phyloP scores from a whole-genome alignment of 1,284 basidiomycete genomes.

The Puccinia polysora region DNA sequence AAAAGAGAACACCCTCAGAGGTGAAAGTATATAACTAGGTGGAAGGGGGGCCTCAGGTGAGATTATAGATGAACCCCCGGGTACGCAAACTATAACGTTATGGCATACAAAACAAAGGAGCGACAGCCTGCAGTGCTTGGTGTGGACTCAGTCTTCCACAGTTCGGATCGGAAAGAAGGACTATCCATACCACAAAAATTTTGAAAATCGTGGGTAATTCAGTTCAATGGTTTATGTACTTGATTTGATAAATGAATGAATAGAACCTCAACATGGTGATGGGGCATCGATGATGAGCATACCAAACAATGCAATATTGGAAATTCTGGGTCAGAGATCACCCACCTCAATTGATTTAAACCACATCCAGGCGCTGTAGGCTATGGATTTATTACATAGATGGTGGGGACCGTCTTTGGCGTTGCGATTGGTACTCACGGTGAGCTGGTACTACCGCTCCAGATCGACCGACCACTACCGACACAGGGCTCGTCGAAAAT shows the following conservation, averaged over 20 bases:
- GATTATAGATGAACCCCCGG: background rate
- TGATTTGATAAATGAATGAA: no score
- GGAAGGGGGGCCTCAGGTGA: background rate
- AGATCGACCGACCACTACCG: no score
- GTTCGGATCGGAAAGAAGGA: constrained; percentile 20
- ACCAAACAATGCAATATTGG: constrained; percentile 1
- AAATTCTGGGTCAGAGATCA: constrained; percentile 6
- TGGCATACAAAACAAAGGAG: background rate
- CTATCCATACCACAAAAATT: background rate
- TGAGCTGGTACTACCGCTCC: no score
- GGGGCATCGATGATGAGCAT: constrained; percentile 6
- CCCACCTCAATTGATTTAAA: no score
- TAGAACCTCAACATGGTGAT: background rate
- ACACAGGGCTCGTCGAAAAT: no score
- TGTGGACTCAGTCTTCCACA: background rate
- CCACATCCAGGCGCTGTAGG: no score
- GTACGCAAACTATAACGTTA: background rate
- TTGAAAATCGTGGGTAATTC: constrained; percentile 18
- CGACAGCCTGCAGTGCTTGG: no score
- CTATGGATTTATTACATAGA: no score
- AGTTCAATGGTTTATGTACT: no score
- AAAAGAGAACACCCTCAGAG: constrained; percentile 10
- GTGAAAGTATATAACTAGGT: no score
- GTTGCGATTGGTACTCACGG: no score
- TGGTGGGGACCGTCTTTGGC: no score